Evolutionary conservation across 2,329 filamentous ascomycete species (phyloP), one percentile per base, ranked within the genome.

Genomic region (Colletotrichum graminicola): DNA sequence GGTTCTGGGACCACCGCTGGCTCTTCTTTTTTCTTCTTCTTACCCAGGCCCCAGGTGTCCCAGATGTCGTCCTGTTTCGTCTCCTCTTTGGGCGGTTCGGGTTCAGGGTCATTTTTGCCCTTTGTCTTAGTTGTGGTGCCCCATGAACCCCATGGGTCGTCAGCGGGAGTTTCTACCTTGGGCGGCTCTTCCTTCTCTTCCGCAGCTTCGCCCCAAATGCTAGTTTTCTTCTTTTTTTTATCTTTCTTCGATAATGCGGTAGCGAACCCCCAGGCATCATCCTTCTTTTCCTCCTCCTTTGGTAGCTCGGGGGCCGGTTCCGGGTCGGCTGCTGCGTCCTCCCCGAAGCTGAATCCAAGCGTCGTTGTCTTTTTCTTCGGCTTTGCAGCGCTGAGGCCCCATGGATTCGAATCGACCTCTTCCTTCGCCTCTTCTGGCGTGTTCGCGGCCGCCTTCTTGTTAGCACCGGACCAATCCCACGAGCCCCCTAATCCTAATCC

Each of bases 341-440:
- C 85, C 29, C 85, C 76, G n/a, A 79, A 76, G 29, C 85, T 86
- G 71, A 89, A 89, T n/a, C 82, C 79, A 67, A 87, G 82, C 6
- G 77, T 79, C 1, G 81, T 78, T 61, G 82, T 84, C 41, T 76
- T 81, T 78, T 87, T 86, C 75, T 87, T 89, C n/a, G 86, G 77
- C 73, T 88, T 89, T 7, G 79, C 76, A 16, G 79, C 78, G 66
- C 84, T 81, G 71, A 82, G 75, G 74, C 81, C 81, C 88, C 88
- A 89, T 18, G 87, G 82, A 72, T 86, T 88, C 34, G 78, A 78
- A 23, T 84, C 84, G 21, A 80, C 76, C 16, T 84, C 80, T 54
- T 82, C 79, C 67, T 83, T 86, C 69, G 80, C 79, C 64, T 79
- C 84, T 77, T 76, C 83, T 75, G 75, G 64, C 45, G 77, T 76